Evolutionary conservation across 176 grass and related monocot species (phyloP).

Genomic region (Canna indica): DNA sequence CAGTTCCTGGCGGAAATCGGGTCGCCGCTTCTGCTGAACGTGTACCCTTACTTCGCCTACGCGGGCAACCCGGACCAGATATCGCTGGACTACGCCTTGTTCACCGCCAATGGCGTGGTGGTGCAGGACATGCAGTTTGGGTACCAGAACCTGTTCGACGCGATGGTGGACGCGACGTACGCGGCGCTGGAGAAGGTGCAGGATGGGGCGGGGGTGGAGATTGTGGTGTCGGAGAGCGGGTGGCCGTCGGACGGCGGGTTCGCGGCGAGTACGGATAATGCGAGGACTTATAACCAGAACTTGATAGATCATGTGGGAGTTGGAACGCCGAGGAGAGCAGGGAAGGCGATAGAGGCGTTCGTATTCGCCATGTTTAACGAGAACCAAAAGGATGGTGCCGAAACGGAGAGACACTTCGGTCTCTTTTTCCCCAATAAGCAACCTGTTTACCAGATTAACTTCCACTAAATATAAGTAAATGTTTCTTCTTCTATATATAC

Average conservation of each 20-base stretch:
- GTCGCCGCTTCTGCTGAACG: slow-evolving; percentile 58
- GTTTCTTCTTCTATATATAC: too few species aligned
- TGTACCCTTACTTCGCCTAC: slow-evolving; percentile 75
- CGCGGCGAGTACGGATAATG: slow-evolving; percentile 31
- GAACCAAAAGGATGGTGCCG: neutral
- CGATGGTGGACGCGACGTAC: slow-evolving; percentile 51
- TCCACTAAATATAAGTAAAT: neutral
- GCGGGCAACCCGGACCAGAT: neutral
- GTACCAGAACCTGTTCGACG: slow-evolving; percentile 50
- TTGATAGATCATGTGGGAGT: slow-evolving; percentile 4
- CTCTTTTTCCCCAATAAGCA: neutral
- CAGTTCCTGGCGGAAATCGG: slow-evolving; percentile 29
- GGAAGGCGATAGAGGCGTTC: neutral
- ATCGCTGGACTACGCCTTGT: slow-evolving; percentile 28
- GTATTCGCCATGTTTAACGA: neutral
- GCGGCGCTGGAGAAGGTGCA: slow-evolving; percentile 36
- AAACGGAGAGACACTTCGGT: neutral
- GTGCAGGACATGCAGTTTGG: slow-evolving; percentile 30
- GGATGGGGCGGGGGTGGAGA: neutral
- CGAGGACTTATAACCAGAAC: slow-evolving; percentile 53
- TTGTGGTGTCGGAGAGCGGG: slow-evolving; percentile 61
- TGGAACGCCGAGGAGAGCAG: neutral
- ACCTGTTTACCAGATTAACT: neutral
- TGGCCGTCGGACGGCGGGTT: slow-evolving; percentile 57
- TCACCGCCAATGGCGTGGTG: slow-evolving; percentile 31